Conservation (phyloP, 371 early-diverging fungal species). For the Mucor saturninus region DNA sequence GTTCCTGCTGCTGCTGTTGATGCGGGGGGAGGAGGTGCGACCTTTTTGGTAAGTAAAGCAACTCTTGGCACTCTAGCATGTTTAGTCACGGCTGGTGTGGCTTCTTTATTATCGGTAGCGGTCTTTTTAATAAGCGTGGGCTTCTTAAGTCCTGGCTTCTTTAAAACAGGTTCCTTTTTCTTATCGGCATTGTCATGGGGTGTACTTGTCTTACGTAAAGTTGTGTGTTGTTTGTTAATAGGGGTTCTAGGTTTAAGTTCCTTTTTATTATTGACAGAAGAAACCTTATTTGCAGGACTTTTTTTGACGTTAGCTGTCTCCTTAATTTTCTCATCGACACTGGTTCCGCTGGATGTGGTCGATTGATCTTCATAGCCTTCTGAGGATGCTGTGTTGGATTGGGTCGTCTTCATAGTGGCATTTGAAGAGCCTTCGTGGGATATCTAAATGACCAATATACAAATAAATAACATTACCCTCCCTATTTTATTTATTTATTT, state of each 20-base stretch:
- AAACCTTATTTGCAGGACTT: conserved; percentile 3
- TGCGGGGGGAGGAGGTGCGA: not conserved
- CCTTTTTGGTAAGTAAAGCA: conserved; percentile 25
- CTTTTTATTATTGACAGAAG: conserved; percentile 13
- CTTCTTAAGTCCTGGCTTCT: conserved; percentile 10
- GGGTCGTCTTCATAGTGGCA: not conserved
- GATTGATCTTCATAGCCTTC: conserved; percentile 5
- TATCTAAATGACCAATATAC: not conserved
- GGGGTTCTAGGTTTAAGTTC: conserved; percentile 19
- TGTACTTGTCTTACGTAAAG: not conserved
- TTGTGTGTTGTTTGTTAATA: not conserved
- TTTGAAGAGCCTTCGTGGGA: not conserved
- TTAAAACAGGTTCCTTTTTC: conserved; percentile 7
- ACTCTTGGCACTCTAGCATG: conserved; percentile 14
- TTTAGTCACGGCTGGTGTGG: not conserved
- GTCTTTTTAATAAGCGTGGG: conserved; percentile 9
- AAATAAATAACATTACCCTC: conserved; percentile 1
- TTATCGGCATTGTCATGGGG: conserved; percentile 5
- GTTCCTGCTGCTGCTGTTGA: conserved; percentile 6
- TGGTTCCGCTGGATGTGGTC: conserved; percentile 4
- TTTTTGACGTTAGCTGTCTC: conserved; percentile 5
- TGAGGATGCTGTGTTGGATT: not conserved
- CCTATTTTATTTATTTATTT: not conserved
- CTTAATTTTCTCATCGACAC: conserved; percentile 8
- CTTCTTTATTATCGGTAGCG: not conserved